Evolutionary conservation across 2,329 filamentous ascomycete genomes (phyloP), one percentile per base, ranked within the genome.

Genomic region (Monosporascus sp.): DNA sequence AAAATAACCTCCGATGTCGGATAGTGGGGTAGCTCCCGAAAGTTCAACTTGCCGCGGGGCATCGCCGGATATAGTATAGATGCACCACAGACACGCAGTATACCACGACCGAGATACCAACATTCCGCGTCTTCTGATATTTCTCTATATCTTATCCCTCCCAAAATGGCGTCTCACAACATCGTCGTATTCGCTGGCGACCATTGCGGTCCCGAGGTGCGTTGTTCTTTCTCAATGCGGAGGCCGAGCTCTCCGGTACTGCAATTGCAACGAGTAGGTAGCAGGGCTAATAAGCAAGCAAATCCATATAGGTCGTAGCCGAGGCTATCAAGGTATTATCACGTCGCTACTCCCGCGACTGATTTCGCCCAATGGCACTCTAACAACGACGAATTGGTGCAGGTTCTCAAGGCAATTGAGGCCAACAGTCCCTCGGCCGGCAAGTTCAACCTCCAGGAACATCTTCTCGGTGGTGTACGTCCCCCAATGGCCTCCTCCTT

Each of bases 401-500:
- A 95, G 89, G 76, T 94, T 61, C 81, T 97, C 67, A 88, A 87
- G 69, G 80, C 87, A 5, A 77, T 97, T 54, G 88, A 96, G 76
- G 81, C 86, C 64, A 75, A 78, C 62, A 86, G 83, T 67, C 80
- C 86, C 53, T 82, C 85, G 60, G 80, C 88, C 51, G 78, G 76
- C 70, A 87, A 87, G 65, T 96, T 97, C 77, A 90, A 94, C 70
- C 87, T 97, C 65, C 83, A 96, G 69, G 85, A 96, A 53, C 90
- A 97, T 70, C 80, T 95, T 53, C 82, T 99, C 54, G 92, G 94
- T 66, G 93, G 94, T 66, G 93, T 60, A 60, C 36, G 57, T 60
- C 38, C 36, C 27, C 37, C 44, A 44, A 18, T 35, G 27, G 41
- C 50, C 48, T 17, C 49, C 27, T 50, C 20, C 17, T 25, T 44